A percentile compares a stretch with the other conserved stretches of the same genome.
phyloP scores from a whole-genome alignment of 169 alveolate genomes.

The Cystoisospora suis region DNA sequence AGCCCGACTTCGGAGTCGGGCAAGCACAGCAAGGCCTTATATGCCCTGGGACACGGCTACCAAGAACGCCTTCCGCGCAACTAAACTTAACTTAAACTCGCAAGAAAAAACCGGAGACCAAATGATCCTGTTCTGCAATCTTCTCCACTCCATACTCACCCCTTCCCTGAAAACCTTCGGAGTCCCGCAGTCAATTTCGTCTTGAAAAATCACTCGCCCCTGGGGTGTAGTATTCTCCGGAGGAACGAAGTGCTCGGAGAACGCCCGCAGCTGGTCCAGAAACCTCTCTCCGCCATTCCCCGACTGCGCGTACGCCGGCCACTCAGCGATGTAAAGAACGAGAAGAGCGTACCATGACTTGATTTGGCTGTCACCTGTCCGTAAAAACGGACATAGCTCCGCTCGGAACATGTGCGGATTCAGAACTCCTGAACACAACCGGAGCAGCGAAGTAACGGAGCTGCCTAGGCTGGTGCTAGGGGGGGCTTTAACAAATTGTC shows the following conservation, averaged over 20 bases:
- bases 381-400: slow-evolving; percentile 53
- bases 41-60: no score
- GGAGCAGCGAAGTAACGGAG: not conserved
- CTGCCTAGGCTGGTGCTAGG: no score
- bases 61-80: no score
- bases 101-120: no score
- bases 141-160: no score
- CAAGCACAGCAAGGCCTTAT: no score
- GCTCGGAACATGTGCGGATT: slow-evolving; percentile 43
- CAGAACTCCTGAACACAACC: not conserved
- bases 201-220: slow-evolving; percentile 37
- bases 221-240: slow-evolving; percentile 44
- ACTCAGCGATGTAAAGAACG: slow-evolving; percentile 61
- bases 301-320: slow-evolving; percentile 59
- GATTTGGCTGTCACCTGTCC: slow-evolving; percentile 39
- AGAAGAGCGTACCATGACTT: slow-evolving; percentile 54
- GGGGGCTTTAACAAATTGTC: no score
- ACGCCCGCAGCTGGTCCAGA: slow-evolving; percentile 16
- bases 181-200: slow-evolving; percentile 57
- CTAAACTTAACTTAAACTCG: no score
- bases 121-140: no score
- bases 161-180: slow-evolving; percentile 47
- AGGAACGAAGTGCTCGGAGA: slow-evolving; percentile 47
- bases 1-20: no score
- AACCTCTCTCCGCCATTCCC: slow-evolving; percentile 58